phyloP scores from a whole-genome alignment of 176 grass and related monocot genomes.

The Aechmea fasciata region DNA sequence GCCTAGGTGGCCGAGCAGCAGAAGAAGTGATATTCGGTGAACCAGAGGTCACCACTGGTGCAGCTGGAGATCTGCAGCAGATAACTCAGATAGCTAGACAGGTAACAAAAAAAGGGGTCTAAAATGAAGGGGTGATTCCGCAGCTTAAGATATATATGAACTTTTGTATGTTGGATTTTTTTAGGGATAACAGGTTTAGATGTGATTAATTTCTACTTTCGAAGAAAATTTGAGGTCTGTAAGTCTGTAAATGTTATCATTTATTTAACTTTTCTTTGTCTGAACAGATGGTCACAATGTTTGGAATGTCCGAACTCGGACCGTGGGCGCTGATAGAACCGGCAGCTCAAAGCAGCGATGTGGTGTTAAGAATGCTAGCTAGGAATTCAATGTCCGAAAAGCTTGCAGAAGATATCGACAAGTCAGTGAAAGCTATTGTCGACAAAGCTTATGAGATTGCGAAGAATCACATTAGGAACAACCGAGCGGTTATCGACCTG shows the following conservation, averaged over 20 bases:
- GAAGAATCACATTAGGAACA: conserved; percentile 52
- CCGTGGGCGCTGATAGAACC: conserved; percentile 50
- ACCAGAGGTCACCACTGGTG: conserved; percentile 70
- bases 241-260: not conserved
- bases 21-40: conserved; percentile 85
- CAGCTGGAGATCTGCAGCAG: conserved; percentile 74
- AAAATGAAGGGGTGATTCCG: no score
- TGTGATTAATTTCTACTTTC: not conserved
- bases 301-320: conserved; percentile 81
- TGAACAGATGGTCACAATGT: conserved; percentile 63
- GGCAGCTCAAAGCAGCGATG: conserved; percentile 45
- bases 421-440: conserved; percentile 44
- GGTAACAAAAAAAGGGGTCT: not conserved
- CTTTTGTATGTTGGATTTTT: no score
- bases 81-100: conserved; percentile 64
- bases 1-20: conserved; percentile 62
- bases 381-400: conserved; percentile 63
- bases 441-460: conserved; percentile 52
- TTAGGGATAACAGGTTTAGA: no score
- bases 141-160: no score
- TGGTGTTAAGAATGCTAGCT: conserved; percentile 72
- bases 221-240: not conserved
- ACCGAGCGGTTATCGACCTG: conserved; percentile 50
- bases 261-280: not conserved
- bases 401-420: conserved; percentile 64